Conservation (phyloP, 2,329 filamentous ascomycete genomes). For the Aspergillus uvarum region DNA sequence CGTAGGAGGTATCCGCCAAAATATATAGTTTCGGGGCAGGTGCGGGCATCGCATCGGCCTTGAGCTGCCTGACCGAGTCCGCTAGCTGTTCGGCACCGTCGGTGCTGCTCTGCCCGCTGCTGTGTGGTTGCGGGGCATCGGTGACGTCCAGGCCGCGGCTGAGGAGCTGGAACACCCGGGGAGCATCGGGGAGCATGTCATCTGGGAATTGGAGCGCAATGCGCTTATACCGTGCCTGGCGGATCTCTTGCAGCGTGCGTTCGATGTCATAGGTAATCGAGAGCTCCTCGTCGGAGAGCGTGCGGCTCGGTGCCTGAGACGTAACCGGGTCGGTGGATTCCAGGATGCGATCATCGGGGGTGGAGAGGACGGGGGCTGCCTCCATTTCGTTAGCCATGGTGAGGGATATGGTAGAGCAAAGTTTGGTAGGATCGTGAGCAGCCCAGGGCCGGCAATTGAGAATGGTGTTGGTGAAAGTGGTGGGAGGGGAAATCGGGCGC, state of each 20-base stretch:
- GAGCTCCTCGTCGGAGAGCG: slow-evolving; percentile 67
- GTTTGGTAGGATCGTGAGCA: neutral
- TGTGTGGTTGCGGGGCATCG: slow-evolving; percentile 16
- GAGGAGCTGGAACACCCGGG: slow-evolving; percentile 71
- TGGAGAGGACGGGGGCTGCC: slow-evolving; percentile 60
- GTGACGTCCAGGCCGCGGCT: slow-evolving; percentile 49
- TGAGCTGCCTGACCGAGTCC: slow-evolving; percentile 29
- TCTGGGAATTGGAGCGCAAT: slow-evolving; percentile 96
- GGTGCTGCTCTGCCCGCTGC: slow-evolving; percentile 9
- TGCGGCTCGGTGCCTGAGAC: slow-evolving; percentile 31
- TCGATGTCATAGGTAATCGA: slow-evolving; percentile 78
- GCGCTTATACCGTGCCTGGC: slow-evolving; percentile 67
- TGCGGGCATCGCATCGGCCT: slow-evolving; percentile 23
- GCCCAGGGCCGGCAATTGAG: neutral
- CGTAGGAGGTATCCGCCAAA: slow-evolving; percentile 93
- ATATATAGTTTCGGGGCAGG: slow-evolving; percentile 65
- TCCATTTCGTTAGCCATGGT: slow-evolving; percentile 36
- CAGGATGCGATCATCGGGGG: slow-evolving; percentile 61
- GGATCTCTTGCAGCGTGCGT: slow-evolving; percentile 74
- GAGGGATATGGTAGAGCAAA: neutral
- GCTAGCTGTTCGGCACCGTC: slow-evolving; percentile 17
- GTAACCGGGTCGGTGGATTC: slow-evolving; percentile 51
- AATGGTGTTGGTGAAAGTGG: slow-evolving; percentile 3
- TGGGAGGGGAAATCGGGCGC: slow-evolving; percentile 12
- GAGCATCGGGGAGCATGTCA: slow-evolving; percentile 82